Base-by-base conservation (phyloP, 2,329 filamentous ascomycete species). In the Paecilomyces dactylethromorphus region DNA sequence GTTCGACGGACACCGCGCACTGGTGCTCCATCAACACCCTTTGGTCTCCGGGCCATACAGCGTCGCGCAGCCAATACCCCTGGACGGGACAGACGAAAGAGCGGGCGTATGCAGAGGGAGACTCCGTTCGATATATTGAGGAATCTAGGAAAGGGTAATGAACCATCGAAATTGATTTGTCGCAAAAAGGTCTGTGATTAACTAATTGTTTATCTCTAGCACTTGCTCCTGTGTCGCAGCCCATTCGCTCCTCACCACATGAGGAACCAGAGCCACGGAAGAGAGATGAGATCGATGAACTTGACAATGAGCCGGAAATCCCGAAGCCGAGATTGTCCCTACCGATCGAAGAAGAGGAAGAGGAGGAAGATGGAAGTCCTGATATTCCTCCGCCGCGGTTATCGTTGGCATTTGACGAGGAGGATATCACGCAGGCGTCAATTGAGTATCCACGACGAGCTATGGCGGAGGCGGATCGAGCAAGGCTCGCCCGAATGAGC, bases 51-150 rank as follows among this genome's bases (percentile, higher is more conserved):
- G 50, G 82, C 82, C 10, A 72, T 83, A 29, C 78, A 83, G 68
- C 79, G 82, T 64, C 80, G 82, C 64, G 79, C 79, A 12, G 78
- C 77, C 4, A 78, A 78, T 62, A 82, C 81, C 2, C 80, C 81
- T 21, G 75, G 73, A 33, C 76, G 79, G 12, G 75, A 81, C 63
- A 75, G 78, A 53, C 70, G 81, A 57, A 75, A 78, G 60, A 83
- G 81, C 60, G 78, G 77, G 26, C 72, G 80, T 33, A 63, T 79
- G 57, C 78, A 81, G 64, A 71, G 81, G 49, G 82, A 84, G 66
- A 84, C 82, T 6, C 82, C 82, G 3, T 79, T 83, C 63, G 81
- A 84, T 65, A 77, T 82, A 26, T 66, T 84, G 56, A 74, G 78
- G 54, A 79, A 81, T 56, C 68, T 85, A 8, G 82, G 82, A 56